Evolutionary conservation across 306 rosid species (phyloP).

Genomic region (Ormosia semicastrata): DNA sequence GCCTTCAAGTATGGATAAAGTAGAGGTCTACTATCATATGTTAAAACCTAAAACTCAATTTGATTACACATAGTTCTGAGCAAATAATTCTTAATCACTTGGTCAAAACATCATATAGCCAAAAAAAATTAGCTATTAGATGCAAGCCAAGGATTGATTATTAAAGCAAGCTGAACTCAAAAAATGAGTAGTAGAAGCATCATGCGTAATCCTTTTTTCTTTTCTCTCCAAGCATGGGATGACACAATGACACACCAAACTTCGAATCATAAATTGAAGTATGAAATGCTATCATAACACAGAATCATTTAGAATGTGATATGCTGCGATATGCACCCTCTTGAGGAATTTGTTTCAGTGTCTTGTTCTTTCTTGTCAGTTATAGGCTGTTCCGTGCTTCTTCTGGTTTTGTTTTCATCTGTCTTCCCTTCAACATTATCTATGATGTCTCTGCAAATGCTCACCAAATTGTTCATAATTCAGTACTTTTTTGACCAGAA

Average conservation of each 20-base stretch:
- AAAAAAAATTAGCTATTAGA: background rate
- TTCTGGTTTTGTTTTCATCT: slow-evolving; percentile 15
- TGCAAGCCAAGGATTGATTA: background rate
- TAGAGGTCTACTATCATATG: background rate
- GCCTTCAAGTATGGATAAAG: background rate
- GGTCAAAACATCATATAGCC: background rate
- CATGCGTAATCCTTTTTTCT: background rate
- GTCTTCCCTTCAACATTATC: slow-evolving; percentile 17
- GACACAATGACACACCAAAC: slow-evolving; percentile 22
- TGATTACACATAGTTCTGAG: background rate
- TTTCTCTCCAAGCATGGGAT: slow-evolving; percentile 24
- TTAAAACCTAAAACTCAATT: background rate
- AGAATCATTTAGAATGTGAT: slow-evolving; percentile 24
- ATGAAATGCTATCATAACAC: slow-evolving; percentile 9
- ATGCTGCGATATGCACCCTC: slow-evolving; percentile 52
- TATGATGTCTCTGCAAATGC: slow-evolving; percentile 9
- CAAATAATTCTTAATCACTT: background rate
- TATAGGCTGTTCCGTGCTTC: slow-evolving; percentile 10
- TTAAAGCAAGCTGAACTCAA: background rate
- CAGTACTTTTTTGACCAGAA: slow-evolving; percentile 37
- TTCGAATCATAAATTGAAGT: slow-evolving; percentile 16
- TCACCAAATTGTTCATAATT: slow-evolving; percentile 18
- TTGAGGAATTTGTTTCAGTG: slow-evolving; percentile 20
- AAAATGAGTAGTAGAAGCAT: background rate
- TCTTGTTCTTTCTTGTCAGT: slow-evolving; percentile 36